phyloP scores from a whole-genome alignment of 2,329 filamentous ascomycete species.

The Didymella sp. region DNA sequence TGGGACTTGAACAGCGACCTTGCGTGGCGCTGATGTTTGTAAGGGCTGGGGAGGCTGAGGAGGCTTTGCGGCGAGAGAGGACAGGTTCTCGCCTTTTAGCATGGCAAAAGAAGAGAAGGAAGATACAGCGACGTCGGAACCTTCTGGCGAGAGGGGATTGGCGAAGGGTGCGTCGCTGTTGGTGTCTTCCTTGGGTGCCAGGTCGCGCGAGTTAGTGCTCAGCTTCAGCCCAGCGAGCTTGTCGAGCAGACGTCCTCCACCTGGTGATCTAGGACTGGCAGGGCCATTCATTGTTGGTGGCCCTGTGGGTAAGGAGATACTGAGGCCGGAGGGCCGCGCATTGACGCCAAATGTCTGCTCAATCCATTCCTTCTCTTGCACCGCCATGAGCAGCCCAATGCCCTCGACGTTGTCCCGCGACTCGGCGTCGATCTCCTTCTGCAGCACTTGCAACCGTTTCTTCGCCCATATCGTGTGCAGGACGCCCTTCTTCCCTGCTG shows the following conservation, averaged over 20 bases:
- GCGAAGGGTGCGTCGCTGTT: constrained; percentile 37
- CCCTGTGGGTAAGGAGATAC: constrained; percentile 44
- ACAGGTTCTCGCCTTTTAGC: constrained; percentile 60
- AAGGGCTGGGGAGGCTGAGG: constrained; percentile 45
- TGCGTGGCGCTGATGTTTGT: constrained; percentile 36
- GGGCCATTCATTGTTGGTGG: constrained; percentile 61
- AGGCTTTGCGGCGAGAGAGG: constrained; percentile 52
- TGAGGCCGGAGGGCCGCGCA: constrained; percentile 52
- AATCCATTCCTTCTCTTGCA: constrained; percentile 86
- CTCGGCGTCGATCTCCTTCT: constrained; percentile 78
- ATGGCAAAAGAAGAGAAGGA: constrained; percentile 58
- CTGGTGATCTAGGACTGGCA: constrained; percentile 65
- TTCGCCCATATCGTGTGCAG: constrained; percentile 92
- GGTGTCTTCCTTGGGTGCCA: constrained; percentile 56
- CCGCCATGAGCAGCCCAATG: constrained; percentile 81
- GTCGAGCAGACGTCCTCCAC: constrained; percentile 74
- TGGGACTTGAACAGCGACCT: constrained; percentile 43
- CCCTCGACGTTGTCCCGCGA: constrained; percentile 78
- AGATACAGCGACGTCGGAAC: constrained; percentile 68
- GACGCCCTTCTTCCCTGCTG: constrained; percentile 78
- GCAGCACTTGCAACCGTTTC: constrained; percentile 75
- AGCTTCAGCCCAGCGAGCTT: constrained; percentile 81
- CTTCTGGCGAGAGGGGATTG: constrained; percentile 66
- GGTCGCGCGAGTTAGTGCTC: constrained; percentile 72
- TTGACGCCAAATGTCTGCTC: constrained; percentile 76